phyloP scores from a whole-genome alignment of 148 eudicot genomes.

The Dianthus caryophyllus region DNA sequence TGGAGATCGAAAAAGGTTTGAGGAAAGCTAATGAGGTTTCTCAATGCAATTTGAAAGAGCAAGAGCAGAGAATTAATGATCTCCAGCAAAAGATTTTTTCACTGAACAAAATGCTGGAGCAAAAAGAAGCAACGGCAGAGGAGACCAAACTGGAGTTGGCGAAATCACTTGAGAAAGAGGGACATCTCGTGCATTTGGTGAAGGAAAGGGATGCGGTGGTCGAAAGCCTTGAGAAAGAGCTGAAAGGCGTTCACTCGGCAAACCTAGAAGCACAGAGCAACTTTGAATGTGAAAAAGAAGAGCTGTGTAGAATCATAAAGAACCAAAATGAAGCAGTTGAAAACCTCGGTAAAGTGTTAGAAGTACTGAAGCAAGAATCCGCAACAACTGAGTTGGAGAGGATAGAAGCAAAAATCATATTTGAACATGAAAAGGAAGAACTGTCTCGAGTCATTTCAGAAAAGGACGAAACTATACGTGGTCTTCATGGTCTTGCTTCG shows the following conservation, averaged over 20 bases:
- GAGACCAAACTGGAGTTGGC: conserved; percentile 29
- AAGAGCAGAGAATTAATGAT: conserved; percentile 29
- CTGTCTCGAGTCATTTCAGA: conserved; percentile 25
- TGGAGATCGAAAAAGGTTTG: conserved; percentile 27
- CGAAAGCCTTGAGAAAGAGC: conserved; percentile 36
- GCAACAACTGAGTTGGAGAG: conserved; percentile 27
- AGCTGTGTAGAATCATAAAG: conserved; percentile 12
- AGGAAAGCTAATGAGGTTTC: conserved; percentile 38
- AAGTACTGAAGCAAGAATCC: conserved; percentile 30
- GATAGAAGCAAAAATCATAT: conserved; percentile 29
- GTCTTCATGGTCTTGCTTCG: conserved; percentile 29
- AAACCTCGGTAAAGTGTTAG: conserved; percentile 33
- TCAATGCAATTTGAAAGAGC: conserved; percentile 30
- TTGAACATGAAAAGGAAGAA: conserved; percentile 38
- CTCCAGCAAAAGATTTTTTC: conserved; percentile 34
- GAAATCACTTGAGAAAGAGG: conserved; percentile 33
- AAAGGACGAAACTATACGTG: conserved; percentile 37
- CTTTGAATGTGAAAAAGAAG: not conserved
- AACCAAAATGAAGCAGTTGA: conserved; percentile 27
- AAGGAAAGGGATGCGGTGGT: conserved; percentile 32
- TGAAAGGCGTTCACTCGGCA: not conserved
- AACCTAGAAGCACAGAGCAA: not conserved
- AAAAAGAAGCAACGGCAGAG: conserved; percentile 27
- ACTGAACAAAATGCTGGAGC: conserved; percentile 27
- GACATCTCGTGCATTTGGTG: conserved; percentile 27